Conservation (phyloP, 2,329 filamentous ascomycete species). For the Ceratocystis huliohia region DNA sequence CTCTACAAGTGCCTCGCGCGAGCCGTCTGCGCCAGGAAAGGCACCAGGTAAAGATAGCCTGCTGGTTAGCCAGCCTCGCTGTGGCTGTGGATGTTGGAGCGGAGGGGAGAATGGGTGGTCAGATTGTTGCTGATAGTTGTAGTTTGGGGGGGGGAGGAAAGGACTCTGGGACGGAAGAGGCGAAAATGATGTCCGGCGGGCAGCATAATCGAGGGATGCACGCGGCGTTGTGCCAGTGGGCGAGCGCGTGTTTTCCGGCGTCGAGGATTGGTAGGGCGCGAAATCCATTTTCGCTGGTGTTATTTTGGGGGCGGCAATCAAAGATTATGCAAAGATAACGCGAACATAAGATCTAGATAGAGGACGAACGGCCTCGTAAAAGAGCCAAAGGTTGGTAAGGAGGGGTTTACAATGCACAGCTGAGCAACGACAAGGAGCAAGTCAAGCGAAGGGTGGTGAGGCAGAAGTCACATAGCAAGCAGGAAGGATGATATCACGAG, state of each 20-base stretch:
- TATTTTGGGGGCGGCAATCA: background rate
- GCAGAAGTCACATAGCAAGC: background rate
- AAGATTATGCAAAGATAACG: background rate
- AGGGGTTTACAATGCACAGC: background rate
- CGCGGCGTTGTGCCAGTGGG: constrained; percentile 44
- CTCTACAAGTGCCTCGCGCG: constrained; percentile 53
- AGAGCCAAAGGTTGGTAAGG: background rate
- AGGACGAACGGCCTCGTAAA: background rate
- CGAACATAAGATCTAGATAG: background rate
- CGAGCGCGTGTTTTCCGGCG: constrained; percentile 73
- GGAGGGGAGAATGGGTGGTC: constrained; percentile 29
- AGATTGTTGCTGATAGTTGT: constrained; percentile 26
- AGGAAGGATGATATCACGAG: background rate
- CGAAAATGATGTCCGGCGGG: constrained; percentile 42
- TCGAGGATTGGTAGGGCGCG: constrained; percentile 88
- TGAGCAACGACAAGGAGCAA: background rate
- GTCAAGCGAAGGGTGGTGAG: background rate
- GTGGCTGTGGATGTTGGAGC: constrained; percentile 31
- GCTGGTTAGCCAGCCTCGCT: constrained; percentile 25
- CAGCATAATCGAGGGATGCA: constrained; percentile 41
- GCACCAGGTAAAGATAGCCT: constrained; percentile 27
- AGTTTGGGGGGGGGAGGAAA: constrained; percentile 14
- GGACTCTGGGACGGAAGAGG: constrained; percentile 28
- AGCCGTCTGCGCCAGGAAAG: constrained; percentile 31
- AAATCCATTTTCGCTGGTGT: constrained; percentile 58